Evolutionary conservation across 768 basidiomycete genomes (phyloP), one percentile per base, ranked within the genome.

Genomic region (Sarcodon aspratus): DNA sequence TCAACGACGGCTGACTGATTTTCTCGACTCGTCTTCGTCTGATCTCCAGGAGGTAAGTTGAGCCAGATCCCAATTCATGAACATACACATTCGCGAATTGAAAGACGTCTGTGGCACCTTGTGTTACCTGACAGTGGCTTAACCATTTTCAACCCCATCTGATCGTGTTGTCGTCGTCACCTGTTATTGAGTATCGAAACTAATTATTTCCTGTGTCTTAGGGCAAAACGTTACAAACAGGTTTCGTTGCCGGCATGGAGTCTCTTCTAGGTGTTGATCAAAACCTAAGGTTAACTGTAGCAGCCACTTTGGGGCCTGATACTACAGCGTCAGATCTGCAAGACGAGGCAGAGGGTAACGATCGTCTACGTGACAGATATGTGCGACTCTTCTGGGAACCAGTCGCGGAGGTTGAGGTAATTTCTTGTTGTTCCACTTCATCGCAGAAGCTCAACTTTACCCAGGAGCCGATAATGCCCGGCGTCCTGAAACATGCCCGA

Each of bases 241-340:
- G 88, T 8, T 91, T 94, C 64, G 74, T 70, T 7, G 59, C 63
- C 40, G 88, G 84, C 13, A 96, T 96, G 92, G 91, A 96, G 57
- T 65, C 66, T 36, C 62, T 88, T 5, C 70, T 96, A 31, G 83
- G 78, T 36, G 78, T 85, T n/a, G 65, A 62, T 17, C 50, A 53
- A 6, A 54, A 57, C 11, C 43, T 18, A 48, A 45, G 36, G 21
- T 44, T n/a, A 46, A 9, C 35, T 35, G 1, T 36, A 12, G 36
- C 21, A 17, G 45, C 53, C 1, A 53, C 59, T 40, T 48, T 61
- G n/a, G 58, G 79, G 43, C 66, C 69, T 17, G 75, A 85, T 52
- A 72, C 72, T 7, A 68, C 72, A 8, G 72, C 75, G 54, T 83
- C 83, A 0, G 87, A 90, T 57, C 60, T 65, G 33, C 71, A 80